phyloP scores from a whole-genome alignment of 2,329 filamentous ascomycete genomes.

The Chaetomium sp. region DNA sequence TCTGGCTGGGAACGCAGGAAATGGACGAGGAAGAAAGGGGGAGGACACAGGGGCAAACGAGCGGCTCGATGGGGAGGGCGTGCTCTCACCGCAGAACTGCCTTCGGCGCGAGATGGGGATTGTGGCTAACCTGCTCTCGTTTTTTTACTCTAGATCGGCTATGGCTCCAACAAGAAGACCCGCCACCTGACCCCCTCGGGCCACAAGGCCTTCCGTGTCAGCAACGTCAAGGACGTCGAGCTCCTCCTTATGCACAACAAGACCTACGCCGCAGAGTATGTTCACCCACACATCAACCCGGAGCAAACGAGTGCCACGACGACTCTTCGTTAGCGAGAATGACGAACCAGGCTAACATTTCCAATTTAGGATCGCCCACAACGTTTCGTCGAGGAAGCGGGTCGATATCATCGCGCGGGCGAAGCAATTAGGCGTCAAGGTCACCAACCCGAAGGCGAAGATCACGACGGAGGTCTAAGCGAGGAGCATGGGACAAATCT shows the following conservation, averaged over 20 bases:
- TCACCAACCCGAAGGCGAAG: slow-evolving; percentile 98
- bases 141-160: slow-evolving; percentile 68
- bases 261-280: slow-evolving; percentile 97
- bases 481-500: slow-evolving; percentile 20
- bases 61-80: not conserved
- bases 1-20: not conserved
- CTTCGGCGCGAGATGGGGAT: not conserved
- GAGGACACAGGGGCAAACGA: not conserved
- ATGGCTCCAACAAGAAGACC: slow-evolving; percentile 99
- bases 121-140: slow-evolving; percentile 6
- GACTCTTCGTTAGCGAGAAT: not conserved
- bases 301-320: not conserved
- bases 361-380: slow-evolving; percentile 77
- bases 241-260: slow-evolving; percentile 99
- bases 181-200: slow-evolving; percentile 97
- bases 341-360: slow-evolving; percentile 7
- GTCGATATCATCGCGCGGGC: slow-evolving; percentile 96
- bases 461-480: slow-evolving; percentile 86
- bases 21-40: not conserved
- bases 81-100: not conserved
- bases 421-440: slow-evolving; percentile 98
- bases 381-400: slow-evolving; percentile 97
- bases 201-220: slow-evolving; percentile 99
- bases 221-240: slow-evolving; percentile 92
- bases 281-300: slow-evolving; percentile 24